phyloP scores from a whole-genome alignment of 2,329 filamentous ascomycete genomes.

The Calonectria leucothoes region DNA sequence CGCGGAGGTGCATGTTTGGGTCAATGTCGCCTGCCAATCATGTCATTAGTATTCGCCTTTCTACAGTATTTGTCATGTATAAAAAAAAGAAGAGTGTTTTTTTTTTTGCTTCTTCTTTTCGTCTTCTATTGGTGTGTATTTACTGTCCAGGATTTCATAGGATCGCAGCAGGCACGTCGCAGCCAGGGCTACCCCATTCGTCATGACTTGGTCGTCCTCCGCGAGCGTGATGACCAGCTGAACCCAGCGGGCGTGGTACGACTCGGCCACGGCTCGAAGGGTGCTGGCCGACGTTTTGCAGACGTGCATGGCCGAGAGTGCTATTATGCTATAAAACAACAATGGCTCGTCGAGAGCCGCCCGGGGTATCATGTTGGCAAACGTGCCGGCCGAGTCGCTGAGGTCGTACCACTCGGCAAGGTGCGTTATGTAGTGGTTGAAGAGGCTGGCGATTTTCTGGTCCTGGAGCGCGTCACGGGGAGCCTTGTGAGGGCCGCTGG shows the following conservation, averaged over 20 bases:
- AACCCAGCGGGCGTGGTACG: conserved; percentile 55
- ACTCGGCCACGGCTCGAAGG: conserved; percentile 45
- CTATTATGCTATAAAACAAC: conserved; percentile 57
- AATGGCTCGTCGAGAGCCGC: conserved; percentile 53
- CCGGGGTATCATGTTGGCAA: conserved; percentile 49
- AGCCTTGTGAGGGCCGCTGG: conserved; percentile 2
- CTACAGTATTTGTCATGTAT: not conserved
- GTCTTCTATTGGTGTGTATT: conserved; percentile 14
- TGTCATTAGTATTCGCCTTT: conserved; percentile 1
- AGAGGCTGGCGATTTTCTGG: conserved; percentile 48
- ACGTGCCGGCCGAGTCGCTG: conserved; percentile 51
- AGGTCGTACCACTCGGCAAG: conserved; percentile 62
- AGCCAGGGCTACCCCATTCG: conserved; percentile 55
- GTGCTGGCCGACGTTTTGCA: conserved; percentile 46
- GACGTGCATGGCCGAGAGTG: conserved; percentile 56
- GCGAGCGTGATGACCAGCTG: conserved; percentile 52
- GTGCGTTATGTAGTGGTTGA: conserved; percentile 52
- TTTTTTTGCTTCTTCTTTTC: not conserved
- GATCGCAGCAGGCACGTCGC: conserved; percentile 60
- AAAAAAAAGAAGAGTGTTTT: not conserved
- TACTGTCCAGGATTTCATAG: conserved; percentile 60
- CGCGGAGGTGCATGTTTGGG: conserved; percentile 58
- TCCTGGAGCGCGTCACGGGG: conserved; percentile 46
- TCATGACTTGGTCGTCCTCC: conserved; percentile 41
- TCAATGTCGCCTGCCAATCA: conserved; percentile 48